Evolutionary conservation across 352 stramenopile genomes (phyloP).

Genomic region (Pythium phragmitis): DNA sequence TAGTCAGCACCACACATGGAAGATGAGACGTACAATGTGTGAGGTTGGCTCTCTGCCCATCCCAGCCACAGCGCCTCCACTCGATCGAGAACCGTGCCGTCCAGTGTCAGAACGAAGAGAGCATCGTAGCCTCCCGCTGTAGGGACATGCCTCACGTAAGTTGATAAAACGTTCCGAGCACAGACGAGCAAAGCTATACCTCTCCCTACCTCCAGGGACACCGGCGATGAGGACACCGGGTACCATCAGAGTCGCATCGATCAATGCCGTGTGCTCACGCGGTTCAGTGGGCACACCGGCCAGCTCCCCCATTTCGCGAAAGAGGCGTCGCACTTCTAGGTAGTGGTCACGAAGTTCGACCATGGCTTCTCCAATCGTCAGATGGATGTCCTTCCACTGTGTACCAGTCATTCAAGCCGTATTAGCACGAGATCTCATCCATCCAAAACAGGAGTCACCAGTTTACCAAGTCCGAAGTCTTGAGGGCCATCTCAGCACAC

Average conservation of each 20-base stretch:
- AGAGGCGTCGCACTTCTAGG: constrained; percentile 61
- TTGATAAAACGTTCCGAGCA: not conserved
- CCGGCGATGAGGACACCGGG: constrained; percentile 93
- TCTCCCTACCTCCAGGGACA: constrained; percentile 85
- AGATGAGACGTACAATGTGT: constrained; percentile 38
- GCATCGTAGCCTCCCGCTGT: constrained; percentile 95
- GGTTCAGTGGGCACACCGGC: constrained; percentile 94
- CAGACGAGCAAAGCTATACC: not conserved
- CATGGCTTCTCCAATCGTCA: constrained; percentile 42
- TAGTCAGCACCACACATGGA: not conserved
- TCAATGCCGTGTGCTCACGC: constrained; percentile 87
- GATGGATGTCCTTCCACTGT: constrained; percentile 48
- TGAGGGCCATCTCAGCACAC: constrained; percentile 11
- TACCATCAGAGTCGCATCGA: constrained; percentile 91
- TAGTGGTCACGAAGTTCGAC: constrained; percentile 72
- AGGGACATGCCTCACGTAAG: not conserved
- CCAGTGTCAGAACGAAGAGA: constrained; percentile 90
- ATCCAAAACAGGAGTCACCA: not conserved
- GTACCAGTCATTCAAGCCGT: not conserved
- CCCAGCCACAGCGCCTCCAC: constrained; percentile 78
- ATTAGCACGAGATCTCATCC: not conserved
- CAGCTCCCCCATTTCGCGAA: constrained; percentile 90
- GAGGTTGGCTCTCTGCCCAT: constrained; percentile 52
- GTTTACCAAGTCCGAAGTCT: constrained; percentile 14
- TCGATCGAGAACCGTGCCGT: constrained; percentile 44